Evolutionary conservation across 2,329 filamentous ascomycete genomes (phyloP).

Genomic region (Aureobasidium sp.): DNA sequence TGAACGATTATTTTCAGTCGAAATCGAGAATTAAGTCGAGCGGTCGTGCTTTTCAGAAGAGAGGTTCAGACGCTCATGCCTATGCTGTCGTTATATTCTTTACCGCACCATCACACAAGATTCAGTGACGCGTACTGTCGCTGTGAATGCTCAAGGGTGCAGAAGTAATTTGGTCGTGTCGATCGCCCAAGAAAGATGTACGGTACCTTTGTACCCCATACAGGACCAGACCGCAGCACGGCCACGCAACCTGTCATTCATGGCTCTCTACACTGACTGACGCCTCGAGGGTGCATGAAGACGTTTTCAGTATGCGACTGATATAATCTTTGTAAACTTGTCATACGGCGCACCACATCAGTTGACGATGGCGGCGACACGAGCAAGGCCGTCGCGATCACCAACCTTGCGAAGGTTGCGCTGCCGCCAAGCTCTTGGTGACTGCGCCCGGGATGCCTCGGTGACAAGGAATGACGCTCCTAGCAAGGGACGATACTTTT

Average conservation of each 20-base stretch:
- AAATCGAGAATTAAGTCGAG: too few species aligned
- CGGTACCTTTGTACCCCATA: not conserved
- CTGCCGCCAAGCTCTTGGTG: not conserved
- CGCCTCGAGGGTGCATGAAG: not conserved
- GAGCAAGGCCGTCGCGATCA: not conserved
- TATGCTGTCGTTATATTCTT: not conserved
- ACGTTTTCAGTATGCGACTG: not conserved
- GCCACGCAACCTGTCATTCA: not conserved
- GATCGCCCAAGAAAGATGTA: constrained; percentile 1
- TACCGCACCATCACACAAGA: not conserved
- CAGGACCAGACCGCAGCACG: constrained; percentile 1
- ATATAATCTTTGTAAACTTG: not conserved
- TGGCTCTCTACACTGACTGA: not conserved
- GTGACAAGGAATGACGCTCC: not conserved
- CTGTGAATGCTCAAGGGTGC: not conserved
- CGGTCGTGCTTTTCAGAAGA: too few species aligned
- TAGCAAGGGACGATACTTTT: too few species aligned
- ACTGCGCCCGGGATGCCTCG: not conserved
- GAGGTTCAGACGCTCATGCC: not conserved
- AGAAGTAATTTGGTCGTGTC: constrained; percentile 7
- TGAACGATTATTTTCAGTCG: too few species aligned
- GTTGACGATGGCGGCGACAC: not conserved
- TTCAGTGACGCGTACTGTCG: constrained; percentile 3
- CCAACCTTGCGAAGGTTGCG: not conserved
- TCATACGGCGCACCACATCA: constrained; percentile 3